These are phyloP conservation scores for Euphorbia celastroides DNA, from an alignment of 441 rosid genomes.

Conservation along the genomic window DNA sequence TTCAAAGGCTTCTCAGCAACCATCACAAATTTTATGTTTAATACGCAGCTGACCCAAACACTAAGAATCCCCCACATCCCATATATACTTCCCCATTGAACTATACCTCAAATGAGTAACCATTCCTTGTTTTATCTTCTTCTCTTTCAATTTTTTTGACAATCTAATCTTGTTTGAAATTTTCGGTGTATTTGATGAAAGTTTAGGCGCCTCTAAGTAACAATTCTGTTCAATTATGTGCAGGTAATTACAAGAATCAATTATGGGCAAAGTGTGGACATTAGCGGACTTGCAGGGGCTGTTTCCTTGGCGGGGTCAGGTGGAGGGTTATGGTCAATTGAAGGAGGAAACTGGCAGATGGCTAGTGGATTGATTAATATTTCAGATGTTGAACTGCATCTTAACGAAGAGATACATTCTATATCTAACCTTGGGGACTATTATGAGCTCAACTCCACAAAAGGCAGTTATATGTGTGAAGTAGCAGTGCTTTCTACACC, in stretches of 20 bases:
- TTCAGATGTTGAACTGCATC: slow-evolving; percentile 63
- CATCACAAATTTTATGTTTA: background rate
- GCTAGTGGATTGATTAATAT: slow-evolving; percentile 64
- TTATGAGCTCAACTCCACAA: slow-evolving; percentile 74
- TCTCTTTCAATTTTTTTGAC: background rate
- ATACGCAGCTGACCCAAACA: background rate
- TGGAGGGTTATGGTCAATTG: slow-evolving; percentile 76
- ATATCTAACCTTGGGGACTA: slow-evolving; percentile 47
- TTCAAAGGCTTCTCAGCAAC: background rate
- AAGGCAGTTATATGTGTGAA: slow-evolving; percentile 61
- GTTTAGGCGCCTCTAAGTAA: background rate
- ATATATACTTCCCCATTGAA: background rate
- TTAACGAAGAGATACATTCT: slow-evolving; percentile 61
- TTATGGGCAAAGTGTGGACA: slow-evolving; percentile 74
- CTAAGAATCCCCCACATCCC: background rate
- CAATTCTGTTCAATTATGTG: slow-evolving; percentile 10
- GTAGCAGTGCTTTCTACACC: slow-evolving; percentile 74
- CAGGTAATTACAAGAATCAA: slow-evolving; percentile 91
- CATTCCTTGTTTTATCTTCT: background rate
- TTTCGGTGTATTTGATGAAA: background rate
- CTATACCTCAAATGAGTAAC: background rate
- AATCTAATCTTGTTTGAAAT: background rate
- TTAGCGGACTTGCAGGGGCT: slow-evolving; percentile 95
- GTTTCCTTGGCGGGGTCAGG: slow-evolving; percentile 95
- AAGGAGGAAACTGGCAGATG: slow-evolving; percentile 97